Percentiles rank a stretch among this genome's conserved stretches.
These are phyloP conservation scores for Linum trigynum DNA, from an alignment of 345 rosid genomes.

Conservation along the genomic window DNA sequence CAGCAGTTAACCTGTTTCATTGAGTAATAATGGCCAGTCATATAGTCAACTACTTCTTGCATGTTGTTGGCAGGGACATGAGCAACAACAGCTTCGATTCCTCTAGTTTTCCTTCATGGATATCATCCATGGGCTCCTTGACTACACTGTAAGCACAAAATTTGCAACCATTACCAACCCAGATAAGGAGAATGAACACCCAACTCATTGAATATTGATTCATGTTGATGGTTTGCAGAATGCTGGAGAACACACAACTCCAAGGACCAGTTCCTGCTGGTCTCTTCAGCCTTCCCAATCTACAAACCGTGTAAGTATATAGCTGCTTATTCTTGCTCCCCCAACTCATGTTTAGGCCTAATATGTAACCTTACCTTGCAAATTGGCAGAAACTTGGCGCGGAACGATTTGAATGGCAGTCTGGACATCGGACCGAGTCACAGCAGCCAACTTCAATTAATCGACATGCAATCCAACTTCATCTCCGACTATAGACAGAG, in stretches of 20 bases:
- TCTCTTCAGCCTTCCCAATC: constrained; percentile 42
- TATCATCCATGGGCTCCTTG: constrained; percentile 32
- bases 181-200: background rate
- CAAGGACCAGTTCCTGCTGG: constrained; percentile 42
- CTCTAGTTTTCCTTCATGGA: constrained; percentile 56
- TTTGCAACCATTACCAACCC: background rate
- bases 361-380: too few relatives aligned
- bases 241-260: constrained; percentile 44
- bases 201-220: background rate
- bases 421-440: constrained; percentile 40
- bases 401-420: constrained; percentile 40
- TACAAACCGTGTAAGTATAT: constrained; percentile 63
- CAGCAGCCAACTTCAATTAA: constrained; percentile 34
- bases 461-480: constrained; percentile 48
- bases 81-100: constrained; percentile 58
- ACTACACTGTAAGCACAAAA: constrained; percentile 54
- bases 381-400: constrained; percentile 14
- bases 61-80: constrained; percentile 44
- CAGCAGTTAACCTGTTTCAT: too few relatives aligned
- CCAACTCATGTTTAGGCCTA: background rate
- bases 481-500: constrained; percentile 24
- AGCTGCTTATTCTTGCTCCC: background rate
- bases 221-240: constrained; percentile 30
- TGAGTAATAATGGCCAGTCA: too few relatives aligned
- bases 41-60: too few relatives aligned